A percentile compares a stretch with the other conserved stretches of the same genome.
Evolutionary conservation across 2,329 filamentous ascomycete genomes (phyloP).

Genomic region (Claviceps maximensis): DNA sequence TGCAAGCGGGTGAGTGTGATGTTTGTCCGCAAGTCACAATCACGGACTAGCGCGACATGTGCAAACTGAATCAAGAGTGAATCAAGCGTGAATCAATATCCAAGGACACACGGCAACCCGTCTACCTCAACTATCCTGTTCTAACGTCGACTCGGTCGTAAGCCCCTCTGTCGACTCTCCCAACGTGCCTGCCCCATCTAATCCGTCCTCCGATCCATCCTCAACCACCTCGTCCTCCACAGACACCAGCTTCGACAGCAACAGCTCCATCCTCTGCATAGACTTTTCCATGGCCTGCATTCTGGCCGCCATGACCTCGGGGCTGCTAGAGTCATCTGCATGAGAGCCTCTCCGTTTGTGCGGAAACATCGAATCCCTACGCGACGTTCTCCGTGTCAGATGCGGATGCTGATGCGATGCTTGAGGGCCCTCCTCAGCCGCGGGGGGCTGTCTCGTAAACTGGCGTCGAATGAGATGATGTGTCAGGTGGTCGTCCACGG

Average conservation of each 20-base stretch:
- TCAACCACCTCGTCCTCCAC: conserved; percentile 15
- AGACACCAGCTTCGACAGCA: conserved; percentile 28
- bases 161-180: conserved; percentile 13
- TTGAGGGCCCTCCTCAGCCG: conserved; percentile 11
- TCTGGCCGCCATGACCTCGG: conserved; percentile 29
- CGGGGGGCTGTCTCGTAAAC: conserved; percentile 33
- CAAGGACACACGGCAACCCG: background rate
- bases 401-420: conserved; percentile 13
- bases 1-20: background rate
- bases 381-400: conserved; percentile 20
- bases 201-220: conserved; percentile 14
- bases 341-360: conserved; percentile 36
- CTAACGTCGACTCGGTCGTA: conserved; percentile 18
- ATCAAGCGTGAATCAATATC: background rate
- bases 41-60: background rate
- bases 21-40: background rate
- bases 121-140: conserved; percentile 1
- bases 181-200: conserved; percentile 18
- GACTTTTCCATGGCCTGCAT: conserved; percentile 37
- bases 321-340: conserved; percentile 28
- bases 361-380: conserved; percentile 45
- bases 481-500: conserved; percentile 45
- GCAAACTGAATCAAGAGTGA: background rate
- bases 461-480: conserved; percentile 45
- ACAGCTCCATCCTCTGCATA: conserved; percentile 33